Base-by-base conservation (phyloP, 257 asterid genomes). In the Solanum clarkiae region DNA sequence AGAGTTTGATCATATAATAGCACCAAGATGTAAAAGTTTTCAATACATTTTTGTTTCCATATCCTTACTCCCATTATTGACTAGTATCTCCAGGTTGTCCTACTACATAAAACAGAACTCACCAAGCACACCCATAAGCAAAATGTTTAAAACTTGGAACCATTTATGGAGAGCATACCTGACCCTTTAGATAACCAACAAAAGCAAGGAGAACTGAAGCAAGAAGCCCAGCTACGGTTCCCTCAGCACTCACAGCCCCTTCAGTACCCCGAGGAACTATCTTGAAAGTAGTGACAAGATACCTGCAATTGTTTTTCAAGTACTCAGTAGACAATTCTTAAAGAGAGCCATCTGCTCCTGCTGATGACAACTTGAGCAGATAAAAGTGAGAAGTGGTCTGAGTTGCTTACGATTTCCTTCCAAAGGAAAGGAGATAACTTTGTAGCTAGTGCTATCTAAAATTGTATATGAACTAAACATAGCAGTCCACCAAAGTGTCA, bases 161-260 rank as follows among this genome's bases (percentile, higher is more conserved):
- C 10, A 10, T 79, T 29, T 60, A 53, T 16, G 55, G 53, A 20
- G 66, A 17, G 62, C 89, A 79, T 90, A 97, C 99, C 94, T 90
- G 90, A 65, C 96, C 92, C 90, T 86, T 82, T 83, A 92, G 84
- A 88, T 87, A 93, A 79, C 92, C 96, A 82, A 91, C 88, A 80
- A 89, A 94, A 81, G 98, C 97, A 86, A 97, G 97, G 85, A 95
- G 94, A 87, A 92, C 54, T 13, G 99, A 95, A 82, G 98, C 98
- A 36, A 93, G 77, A 80, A 96, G 84, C 84, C 99, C 99, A 59
- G 98, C 94, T 17, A 94, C 66, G 84, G 99, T 95, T 87, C 99
- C 99, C 90, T 96, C 99, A 71, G 92, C 83, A 86, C 98, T 96
- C 80, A 96, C 93, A 15, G 99, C 99, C 84, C 99, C 99, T 92